These are phyloP conservation scores for Clavispora carvajalis DNA, from an alignment of 805 yeast species.

Conservation along the genomic window DNA sequence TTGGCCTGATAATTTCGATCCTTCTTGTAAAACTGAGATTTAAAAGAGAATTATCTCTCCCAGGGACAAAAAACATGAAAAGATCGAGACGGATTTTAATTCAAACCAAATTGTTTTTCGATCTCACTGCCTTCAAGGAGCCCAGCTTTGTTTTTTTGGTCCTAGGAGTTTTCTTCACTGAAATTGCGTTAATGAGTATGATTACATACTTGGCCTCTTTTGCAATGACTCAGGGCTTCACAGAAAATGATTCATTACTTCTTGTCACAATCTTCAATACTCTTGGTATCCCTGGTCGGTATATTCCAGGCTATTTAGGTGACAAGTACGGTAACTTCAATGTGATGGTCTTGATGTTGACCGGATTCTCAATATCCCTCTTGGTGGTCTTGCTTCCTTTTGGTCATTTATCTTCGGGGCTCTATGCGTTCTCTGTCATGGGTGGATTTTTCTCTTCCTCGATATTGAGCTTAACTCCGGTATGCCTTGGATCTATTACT, in stretches of 20 bases:
- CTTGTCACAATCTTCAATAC: slow-evolving; percentile 45
- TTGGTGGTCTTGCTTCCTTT: slow-evolving; percentile 66
- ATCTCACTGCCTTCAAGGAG: slow-evolving; percentile 36
- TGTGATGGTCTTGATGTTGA: slow-evolving; percentile 46
- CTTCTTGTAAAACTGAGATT: slow-evolving; percentile 26
- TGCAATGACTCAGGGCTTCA: slow-evolving; percentile 45
- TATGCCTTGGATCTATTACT: slow-evolving; percentile 64
- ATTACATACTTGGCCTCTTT: slow-evolving; percentile 55
- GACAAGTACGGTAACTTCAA: slow-evolving; percentile 55
- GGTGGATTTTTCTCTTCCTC: slow-evolving; percentile 61
- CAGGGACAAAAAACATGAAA: slow-evolving; percentile 1
- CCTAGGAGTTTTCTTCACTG: slow-evolving; percentile 40
- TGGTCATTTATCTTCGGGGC: slow-evolving; percentile 38
- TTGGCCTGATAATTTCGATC: slow-evolving; percentile 21
- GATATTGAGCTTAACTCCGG: slow-evolving; percentile 60
- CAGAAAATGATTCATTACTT: slow-evolving; percentile 38
- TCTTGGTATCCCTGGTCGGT: slow-evolving; percentile 47
- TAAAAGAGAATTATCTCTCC: not conserved
- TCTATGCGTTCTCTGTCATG: slow-evolving; percentile 48
- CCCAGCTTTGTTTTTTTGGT: slow-evolving; percentile 30
- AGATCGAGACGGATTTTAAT: not conserved
- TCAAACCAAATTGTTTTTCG: slow-evolving; percentile 20
- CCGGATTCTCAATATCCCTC: slow-evolving; percentile 41
- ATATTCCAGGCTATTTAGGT: slow-evolving; percentile 50
- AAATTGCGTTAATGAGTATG: slow-evolving; percentile 47